These are phyloP conservation scores for Hypoxylon lienhwacheense DNA, from an alignment of 495 filamentous ascomycete species.

Conservation along the genomic window DNA sequence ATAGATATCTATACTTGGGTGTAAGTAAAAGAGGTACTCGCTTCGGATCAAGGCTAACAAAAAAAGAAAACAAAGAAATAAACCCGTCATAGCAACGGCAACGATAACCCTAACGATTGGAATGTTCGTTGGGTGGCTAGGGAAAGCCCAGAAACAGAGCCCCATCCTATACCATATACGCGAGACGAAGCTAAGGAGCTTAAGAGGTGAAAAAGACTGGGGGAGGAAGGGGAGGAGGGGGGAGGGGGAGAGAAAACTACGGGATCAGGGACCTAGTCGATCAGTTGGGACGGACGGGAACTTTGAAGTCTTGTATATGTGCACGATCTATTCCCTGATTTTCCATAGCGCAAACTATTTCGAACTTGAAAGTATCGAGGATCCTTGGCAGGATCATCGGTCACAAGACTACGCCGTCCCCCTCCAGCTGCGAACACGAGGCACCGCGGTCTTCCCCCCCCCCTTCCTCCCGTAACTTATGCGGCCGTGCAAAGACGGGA, in stretches of 20 bases:
- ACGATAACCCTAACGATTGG: no score
- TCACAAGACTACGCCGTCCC: constrained; percentile 7
- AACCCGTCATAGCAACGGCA: no score
- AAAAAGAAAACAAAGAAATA: no score
- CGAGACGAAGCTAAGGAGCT: not conserved
- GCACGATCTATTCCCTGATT: not conserved
- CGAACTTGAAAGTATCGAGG: not conserved
- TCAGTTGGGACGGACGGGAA: constrained; percentile 8
- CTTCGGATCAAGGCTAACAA: no score
- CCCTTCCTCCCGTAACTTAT: no score
- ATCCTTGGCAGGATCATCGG: not conserved
- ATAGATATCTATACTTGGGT: no score
- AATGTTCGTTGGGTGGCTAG: no score
- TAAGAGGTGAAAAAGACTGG: not conserved
- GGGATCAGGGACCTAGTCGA: constrained; percentile 17
- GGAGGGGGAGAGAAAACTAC: not conserved
- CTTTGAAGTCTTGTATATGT: constrained; percentile 11
- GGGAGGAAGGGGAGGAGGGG: not conserved
- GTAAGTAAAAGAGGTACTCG: no score
- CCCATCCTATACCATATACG: no score
- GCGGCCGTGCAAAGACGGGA: no score
- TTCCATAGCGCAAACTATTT: constrained; percentile 1
- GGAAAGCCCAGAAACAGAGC: no score
- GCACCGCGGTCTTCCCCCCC: no score
- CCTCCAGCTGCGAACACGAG: constrained; percentile 4